Conservation (phyloP, 768 basidiomycete species). For the Tylopilus intermedius region DNA sequence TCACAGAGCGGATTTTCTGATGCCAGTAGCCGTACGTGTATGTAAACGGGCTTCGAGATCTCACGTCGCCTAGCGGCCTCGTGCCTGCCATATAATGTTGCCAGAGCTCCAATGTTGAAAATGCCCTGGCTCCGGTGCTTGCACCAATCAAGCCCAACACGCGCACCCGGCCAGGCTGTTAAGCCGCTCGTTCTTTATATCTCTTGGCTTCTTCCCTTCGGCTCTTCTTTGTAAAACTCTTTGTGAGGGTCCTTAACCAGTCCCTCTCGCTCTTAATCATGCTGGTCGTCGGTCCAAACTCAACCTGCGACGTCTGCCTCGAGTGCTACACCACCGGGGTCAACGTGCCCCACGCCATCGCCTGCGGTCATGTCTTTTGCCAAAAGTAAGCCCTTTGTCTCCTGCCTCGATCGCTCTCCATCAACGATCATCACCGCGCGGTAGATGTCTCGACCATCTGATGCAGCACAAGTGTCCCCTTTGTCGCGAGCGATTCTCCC, state of each 20-base stretch:
- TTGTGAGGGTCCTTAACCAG: constrained; percentile 32
- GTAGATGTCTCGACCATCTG: constrained; percentile 54
- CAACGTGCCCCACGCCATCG: constrained; percentile 59
- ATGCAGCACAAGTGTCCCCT: constrained; percentile 53
- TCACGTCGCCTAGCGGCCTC: constrained; percentile 34
- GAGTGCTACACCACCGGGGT: constrained; percentile 51
- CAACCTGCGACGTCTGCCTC: constrained; percentile 73
- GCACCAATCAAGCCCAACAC: constrained; percentile 26
- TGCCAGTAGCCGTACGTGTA: constrained; percentile 4
- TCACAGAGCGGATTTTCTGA: constrained; percentile 9
- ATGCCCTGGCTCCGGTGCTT: constrained; percentile 19
- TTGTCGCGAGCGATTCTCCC: constrained; percentile 53
- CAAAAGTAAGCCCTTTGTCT: constrained; percentile 32
- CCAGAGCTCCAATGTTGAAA: constrained; percentile 18
- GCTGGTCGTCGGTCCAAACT: constrained; percentile 61
- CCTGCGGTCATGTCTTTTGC: constrained; percentile 73
- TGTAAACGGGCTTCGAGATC: constrained; percentile 22
- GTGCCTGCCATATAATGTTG: constrained; percentile 33
- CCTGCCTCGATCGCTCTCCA: constrained; percentile 4
- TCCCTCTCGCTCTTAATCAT: constrained; percentile 39
- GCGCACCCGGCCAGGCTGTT: constrained; percentile 27
- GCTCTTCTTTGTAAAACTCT: constrained; percentile 4
- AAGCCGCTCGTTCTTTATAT: constrained; percentile 21
- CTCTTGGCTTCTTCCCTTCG: constrained; percentile 1
- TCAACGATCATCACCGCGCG: neutral